phyloP scores from a whole-genome alignment of 1,139 yeast species.

The Yamadazyma epiphylla region DNA sequence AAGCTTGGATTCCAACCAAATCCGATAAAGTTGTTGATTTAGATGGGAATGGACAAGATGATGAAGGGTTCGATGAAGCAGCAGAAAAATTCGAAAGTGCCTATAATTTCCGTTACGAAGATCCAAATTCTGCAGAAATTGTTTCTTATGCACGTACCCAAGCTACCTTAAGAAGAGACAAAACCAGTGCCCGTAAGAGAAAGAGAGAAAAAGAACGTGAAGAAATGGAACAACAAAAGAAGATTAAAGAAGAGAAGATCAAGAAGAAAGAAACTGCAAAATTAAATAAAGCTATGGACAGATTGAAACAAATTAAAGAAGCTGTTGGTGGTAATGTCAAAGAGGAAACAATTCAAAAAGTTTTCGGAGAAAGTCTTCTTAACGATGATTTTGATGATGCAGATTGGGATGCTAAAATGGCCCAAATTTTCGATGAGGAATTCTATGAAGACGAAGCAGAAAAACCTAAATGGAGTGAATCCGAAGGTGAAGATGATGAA shows the following conservation, averaged over 20 bases:
- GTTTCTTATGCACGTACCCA: slow-evolving; percentile 96
- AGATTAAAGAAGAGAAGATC: slow-evolving; percentile 57
- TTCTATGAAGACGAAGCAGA: slow-evolving; percentile 57
- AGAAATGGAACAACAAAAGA: slow-evolving; percentile 47
- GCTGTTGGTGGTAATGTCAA: slow-evolving; percentile 79
- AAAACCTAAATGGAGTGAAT: slow-evolving; percentile 40
- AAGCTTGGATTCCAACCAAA: slow-evolving; percentile 84
- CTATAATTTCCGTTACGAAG: slow-evolving; percentile 92
- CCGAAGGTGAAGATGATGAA: slow-evolving; percentile 21
- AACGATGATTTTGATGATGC: slow-evolving; percentile 88
- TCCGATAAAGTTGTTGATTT: slow-evolving; percentile 52
- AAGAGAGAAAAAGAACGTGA: slow-evolving; percentile 72
- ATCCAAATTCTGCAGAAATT: slow-evolving; percentile 85
- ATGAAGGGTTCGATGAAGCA: slow-evolving; percentile 87
- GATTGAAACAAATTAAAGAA: slow-evolving; percentile 70
- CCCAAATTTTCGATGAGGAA: slow-evolving; percentile 79
- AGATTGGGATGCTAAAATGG: slow-evolving; percentile 89
- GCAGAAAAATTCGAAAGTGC: slow-evolving; percentile 90
- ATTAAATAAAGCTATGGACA: slow-evolving; percentile 72
- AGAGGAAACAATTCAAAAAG: slow-evolving; percentile 57
- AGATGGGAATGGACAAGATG: slow-evolving; percentile 57
- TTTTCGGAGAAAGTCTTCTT: slow-evolving; percentile 69
- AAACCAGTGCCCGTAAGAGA: slow-evolving; percentile 71
- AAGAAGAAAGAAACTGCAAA: slow-evolving; percentile 73
- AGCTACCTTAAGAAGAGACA: slow-evolving; percentile 83